Base-by-base conservation (phyloP, 805 yeast genomes). In the Candida awuae region DNA sequence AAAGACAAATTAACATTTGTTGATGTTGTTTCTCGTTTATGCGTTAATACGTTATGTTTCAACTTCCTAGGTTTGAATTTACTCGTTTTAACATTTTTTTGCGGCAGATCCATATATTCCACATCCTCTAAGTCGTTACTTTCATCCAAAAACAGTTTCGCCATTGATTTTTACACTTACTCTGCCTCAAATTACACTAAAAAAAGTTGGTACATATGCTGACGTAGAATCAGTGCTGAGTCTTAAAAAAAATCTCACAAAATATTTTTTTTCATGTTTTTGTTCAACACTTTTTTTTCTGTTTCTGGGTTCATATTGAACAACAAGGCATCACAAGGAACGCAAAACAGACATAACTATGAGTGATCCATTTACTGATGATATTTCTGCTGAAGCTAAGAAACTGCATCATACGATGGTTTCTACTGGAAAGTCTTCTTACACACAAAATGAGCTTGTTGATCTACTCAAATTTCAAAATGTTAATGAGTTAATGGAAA, bases 381-480 rank as follows among this genome's bases (percentile, higher is more conserved):
- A 46, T n/a, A 42, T 46, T 15, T 25, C 51, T 3, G 38, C 39
- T n/a, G 32, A 41, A 10, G 86, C 94, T 0, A 64, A 65, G 42
- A 59, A 56, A 37, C 70, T 87, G 41, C 88, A 87, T 54, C 59
- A 55, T 37, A 65, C 67, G 44, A 86, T 87, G 94, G 60, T 75
- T 45, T 67, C 63, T 42, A 58, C 63, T 0, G 50, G 71, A 0
- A 63, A 69, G 17, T 66, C 73, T 12, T 56, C 78, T 23, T 87
- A 70, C 59, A 59, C 77, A 6, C 95, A 87, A 59, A 67, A 66
- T 2, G 94, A 86, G 52, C 69, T 90, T 38, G 74, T 72, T 50
- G 62, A 64, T 29, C 49, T 77, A 41, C 55, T 72, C 29, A 63
- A 67, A 19, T 54, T 69, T 34, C 45, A 66, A 21, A 65, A 73